Percentiles rank a stretch among this genome's conserved stretches.
Evolutionary conservation across 371 early-diverging fungal species (phyloP).

Genomic region (Umbelopsis sp.): DNA sequence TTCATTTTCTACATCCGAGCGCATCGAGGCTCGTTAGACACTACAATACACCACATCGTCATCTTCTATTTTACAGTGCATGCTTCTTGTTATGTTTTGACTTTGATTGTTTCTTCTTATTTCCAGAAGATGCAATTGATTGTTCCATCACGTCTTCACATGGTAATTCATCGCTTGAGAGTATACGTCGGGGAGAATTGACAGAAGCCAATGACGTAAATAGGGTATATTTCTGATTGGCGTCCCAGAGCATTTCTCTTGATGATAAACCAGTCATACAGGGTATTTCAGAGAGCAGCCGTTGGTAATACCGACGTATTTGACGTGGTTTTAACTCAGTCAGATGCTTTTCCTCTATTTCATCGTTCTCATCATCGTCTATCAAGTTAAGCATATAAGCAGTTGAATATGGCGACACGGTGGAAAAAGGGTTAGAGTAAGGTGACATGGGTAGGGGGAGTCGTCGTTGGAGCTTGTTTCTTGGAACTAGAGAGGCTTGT

Average conservation of each 20-base stretch:
- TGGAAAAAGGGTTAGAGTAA: constrained; percentile 20
- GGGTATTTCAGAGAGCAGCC: constrained; percentile 34
- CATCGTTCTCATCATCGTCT: constrained; percentile 9
- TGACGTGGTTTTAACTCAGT: constrained; percentile 21
- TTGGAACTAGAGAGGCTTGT: constrained; percentile 19
- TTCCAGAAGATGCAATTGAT: neutral
- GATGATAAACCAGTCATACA: constrained; percentile 25
- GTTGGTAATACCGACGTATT: constrained; percentile 32
- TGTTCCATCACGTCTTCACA: neutral
- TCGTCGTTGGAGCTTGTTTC: constrained; percentile 1
- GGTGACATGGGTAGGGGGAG: constrained; percentile 22
- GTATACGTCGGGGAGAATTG: neutral
- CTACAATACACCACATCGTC: too few species aligned
- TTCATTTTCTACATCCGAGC: too few species aligned
- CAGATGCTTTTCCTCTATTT: neutral
- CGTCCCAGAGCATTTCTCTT: constrained; percentile 27
- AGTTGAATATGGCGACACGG: constrained; percentile 24
- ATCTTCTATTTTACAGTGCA: neutral
- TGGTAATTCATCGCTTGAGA: neutral
- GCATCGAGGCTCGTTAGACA: too few species aligned
- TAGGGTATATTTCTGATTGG: constrained; percentile 18
- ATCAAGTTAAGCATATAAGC: constrained; percentile 24
- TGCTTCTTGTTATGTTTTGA: neutral
- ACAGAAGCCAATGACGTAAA: constrained; percentile 20
- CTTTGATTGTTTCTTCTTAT: neutral